Percentiles rank a stretch among this genome's conserved stretches.
Evolutionary conservation across 768 basidiomycete genomes (phyloP).

Genomic region (Termitomyces sp.): DNA sequence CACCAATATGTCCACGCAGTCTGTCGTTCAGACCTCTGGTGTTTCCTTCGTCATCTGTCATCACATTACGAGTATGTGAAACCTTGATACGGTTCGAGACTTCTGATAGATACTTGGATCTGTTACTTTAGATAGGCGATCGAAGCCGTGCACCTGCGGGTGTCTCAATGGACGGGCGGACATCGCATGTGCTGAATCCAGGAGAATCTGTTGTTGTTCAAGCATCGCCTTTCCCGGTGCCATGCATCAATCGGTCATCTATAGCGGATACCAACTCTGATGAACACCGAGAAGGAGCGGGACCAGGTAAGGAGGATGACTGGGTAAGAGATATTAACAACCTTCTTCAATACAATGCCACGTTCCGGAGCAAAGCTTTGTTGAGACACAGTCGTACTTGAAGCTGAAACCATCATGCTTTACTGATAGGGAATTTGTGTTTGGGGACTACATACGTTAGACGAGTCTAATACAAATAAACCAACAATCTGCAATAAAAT

Average conservation of each 20-base stretch:
- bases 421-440: neutral
- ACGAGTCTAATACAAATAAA: too few species aligned
- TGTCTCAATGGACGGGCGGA: constrained; percentile 90
- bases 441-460: too few species aligned
- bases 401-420: constrained; percentile 4
- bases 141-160: constrained; percentile 82
- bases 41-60: constrained; percentile 74
- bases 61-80: constrained; percentile 61
- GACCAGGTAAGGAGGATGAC: constrained; percentile 81
- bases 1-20: constrained; percentile 94
- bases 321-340: constrained; percentile 99
- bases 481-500: neutral
- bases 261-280: constrained; percentile 48
- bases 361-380: constrained; percentile 87
- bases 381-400: constrained; percentile 67
- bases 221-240: constrained; percentile 84
- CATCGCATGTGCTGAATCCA: constrained; percentile 74
- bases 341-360: constrained; percentile 89
- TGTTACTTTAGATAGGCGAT: constrained; percentile 61
- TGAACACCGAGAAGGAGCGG: constrained; percentile 55
- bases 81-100: neutral
- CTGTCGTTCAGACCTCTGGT: constrained; percentile 89
- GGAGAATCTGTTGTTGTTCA: constrained; percentile 83
- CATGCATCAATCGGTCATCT: constrained; percentile 86
- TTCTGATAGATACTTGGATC: neutral